These are phyloP conservation scores for Brassica carinata DNA, from an alignment of 345 rosid species.

Conservation along the genomic window DNA sequence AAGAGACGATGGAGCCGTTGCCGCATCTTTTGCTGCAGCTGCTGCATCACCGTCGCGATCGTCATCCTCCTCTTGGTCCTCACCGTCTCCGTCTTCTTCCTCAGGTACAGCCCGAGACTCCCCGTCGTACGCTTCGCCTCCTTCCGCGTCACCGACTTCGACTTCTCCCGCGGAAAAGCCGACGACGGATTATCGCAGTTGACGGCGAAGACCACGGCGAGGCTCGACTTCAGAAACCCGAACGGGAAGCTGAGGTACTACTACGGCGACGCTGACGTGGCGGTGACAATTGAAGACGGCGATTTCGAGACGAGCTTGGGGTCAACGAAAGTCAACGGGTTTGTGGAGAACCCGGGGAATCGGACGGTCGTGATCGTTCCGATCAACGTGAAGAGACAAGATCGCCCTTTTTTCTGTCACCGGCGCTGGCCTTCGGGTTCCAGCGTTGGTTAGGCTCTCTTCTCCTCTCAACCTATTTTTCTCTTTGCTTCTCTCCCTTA, in stretches of 20 bases:
- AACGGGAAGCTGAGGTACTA: slow-evolving; percentile 52
- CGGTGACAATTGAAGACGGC: slow-evolving; percentile 38
- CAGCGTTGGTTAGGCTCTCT: background rate
- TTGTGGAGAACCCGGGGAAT: slow-evolving; percentile 49
- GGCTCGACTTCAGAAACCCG: slow-evolving; percentile 63
- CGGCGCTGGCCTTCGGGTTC: too few species aligned
- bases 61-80: slow-evolving; percentile 43
- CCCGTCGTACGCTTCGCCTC: slow-evolving; percentile 74
- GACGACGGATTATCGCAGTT: slow-evolving; percentile 51
- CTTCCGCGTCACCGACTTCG: slow-evolving; percentile 45
- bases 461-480: background rate
- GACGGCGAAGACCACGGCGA: slow-evolving; percentile 45
- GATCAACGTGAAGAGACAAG: slow-evolving; percentile 45
- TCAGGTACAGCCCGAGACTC: slow-evolving; percentile 67
- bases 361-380: slow-evolving; percentile 57
- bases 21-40: slow-evolving; percentile 58
- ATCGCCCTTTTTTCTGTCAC: too few species aligned
- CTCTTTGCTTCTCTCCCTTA: background rate
- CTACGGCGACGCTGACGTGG: slow-evolving; percentile 52
- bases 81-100: slow-evolving; percentile 49
- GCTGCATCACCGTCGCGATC: slow-evolving; percentile 39
- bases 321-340: slow-evolving; percentile 46
- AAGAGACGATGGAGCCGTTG: slow-evolving; percentile 46
- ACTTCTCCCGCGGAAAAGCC: slow-evolving; percentile 43
- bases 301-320: slow-evolving; percentile 49